A percentile compares a stretch with the other conserved stretches of the same genome.
phyloP scores from a whole-genome alignment of 2,329 filamentous ascomycete genomes.

The Claviceps maximensis region DNA sequence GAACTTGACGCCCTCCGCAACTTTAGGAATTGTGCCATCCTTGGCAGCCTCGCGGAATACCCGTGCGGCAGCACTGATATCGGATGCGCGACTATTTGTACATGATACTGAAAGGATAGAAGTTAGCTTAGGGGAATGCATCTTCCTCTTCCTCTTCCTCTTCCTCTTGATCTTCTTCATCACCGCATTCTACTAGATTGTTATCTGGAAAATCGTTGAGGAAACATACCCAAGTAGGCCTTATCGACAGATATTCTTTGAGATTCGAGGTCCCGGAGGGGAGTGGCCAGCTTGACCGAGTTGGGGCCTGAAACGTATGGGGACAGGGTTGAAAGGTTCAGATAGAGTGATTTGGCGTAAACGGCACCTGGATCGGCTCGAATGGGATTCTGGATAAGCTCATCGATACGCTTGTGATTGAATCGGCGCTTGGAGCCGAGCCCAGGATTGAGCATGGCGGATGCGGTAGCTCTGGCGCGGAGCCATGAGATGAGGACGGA shows the following conservation, averaged over 20 bases:
- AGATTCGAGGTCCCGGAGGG: neutral
- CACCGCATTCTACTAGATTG: neutral
- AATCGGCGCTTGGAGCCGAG: conserved; percentile 43
- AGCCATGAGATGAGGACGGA: conserved; percentile 58
- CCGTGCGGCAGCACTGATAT: neutral
- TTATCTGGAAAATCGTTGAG: no score
- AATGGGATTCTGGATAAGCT: conserved; percentile 53
- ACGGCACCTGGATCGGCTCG: conserved; percentile 60
- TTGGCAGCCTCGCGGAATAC: conserved; percentile 22
- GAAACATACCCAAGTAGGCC: neutral
- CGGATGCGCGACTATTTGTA: neutral
- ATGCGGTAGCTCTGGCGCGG: conserved; percentile 58
- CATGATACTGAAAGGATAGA: neutral
- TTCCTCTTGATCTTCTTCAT: neutral
- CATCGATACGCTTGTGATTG: conserved; percentile 59
- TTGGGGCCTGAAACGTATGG: conserved; percentile 83
- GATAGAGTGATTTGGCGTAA: conserved; percentile 73
- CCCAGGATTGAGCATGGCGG: conserved; percentile 40
- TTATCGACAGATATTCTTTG: neutral
- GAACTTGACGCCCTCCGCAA: conserved; percentile 64
- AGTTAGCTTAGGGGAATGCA: neutral
- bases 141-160: neutral
- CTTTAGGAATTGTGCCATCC: conserved; percentile 49
- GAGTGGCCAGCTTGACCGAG: conserved; percentile 45
- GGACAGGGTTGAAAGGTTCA: conserved; percentile 71